phyloP scores from a whole-genome alignment of 495 filamentous ascomycete species.

The Articulospora tetracladia region DNA sequence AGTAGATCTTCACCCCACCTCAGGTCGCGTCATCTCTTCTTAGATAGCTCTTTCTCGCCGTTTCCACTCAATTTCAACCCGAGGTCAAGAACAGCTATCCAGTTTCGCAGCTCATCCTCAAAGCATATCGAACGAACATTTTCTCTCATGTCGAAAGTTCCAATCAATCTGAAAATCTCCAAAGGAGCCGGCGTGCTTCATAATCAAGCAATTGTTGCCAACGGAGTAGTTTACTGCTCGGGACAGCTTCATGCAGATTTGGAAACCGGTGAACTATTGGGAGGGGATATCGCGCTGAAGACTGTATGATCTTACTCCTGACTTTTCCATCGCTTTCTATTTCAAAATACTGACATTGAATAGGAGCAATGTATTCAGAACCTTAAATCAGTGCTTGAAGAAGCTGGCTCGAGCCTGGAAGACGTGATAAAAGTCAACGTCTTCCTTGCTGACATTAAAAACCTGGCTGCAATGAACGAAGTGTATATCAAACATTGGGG shows the following conservation, averaged over 20 bases:
- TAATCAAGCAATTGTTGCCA: conserved; percentile 63
- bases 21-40: too few species aligned
- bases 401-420: conserved; percentile 53
- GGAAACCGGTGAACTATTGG: conserved; percentile 51
- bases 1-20: too few species aligned
- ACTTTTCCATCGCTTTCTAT: neutral
- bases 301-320: neutral
- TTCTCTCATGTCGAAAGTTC: neutral
- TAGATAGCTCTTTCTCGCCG: too few species aligned
- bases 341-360: conserved; percentile 33
- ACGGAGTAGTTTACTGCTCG: conserved; percentile 69
- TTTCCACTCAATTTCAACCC: too few species aligned
- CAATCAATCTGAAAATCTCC: neutral
- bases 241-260: conserved; percentile 60
- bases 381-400: conserved; percentile 56
- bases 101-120: too few species aligned
- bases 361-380: conserved; percentile 41
- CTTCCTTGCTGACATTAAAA: conserved; percentile 62
- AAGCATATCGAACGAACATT: too few species aligned
- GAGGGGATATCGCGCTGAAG: conserved; percentile 49
- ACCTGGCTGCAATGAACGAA: conserved; percentile 68
- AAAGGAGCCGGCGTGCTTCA: neutral
- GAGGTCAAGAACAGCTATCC: too few species aligned
- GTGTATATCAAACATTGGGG: conserved; percentile 47
- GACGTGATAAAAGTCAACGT: conserved; percentile 67